Conservation (phyloP, 306 rosid species). For the Ormosia emarginata region DNA sequence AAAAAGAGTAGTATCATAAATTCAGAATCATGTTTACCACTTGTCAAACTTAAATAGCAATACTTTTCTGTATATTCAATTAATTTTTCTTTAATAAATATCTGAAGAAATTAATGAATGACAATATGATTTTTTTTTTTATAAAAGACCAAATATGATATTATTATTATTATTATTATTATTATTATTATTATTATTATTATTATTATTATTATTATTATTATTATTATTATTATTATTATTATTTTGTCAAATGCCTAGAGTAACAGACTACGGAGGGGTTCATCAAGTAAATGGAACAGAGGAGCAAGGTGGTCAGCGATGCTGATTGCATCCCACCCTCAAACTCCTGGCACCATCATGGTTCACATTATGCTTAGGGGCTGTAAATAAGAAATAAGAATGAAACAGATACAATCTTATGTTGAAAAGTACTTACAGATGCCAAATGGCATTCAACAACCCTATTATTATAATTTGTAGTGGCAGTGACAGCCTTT, state of each 20-base stretch:
- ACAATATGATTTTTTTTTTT: not conserved
- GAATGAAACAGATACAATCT: not conserved
- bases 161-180: not conserved
- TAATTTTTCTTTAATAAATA: not conserved
- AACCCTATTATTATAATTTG: slow-evolving; percentile 69
- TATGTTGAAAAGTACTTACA: slow-evolving; percentile 29
- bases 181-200: too few relatives aligned
- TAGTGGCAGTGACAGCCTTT: slow-evolving; percentile 76
- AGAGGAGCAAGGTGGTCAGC: not conserved
- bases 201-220: too few relatives aligned
- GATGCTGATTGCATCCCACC: not conserved
- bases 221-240: not conserved
- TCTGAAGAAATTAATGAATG: not conserved
- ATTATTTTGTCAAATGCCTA: not conserved
- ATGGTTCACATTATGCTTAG: not conserved
- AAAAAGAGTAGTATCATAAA: not conserved
- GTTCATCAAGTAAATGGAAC: not conserved
- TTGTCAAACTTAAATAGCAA: not conserved
- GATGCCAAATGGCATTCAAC: slow-evolving; percentile 67
- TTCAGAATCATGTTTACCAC: not conserved
- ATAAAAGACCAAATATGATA: not conserved
- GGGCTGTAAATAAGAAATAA: not conserved
- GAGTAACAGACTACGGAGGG: not conserved
- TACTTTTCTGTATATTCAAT: not conserved
- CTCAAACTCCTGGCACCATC: not conserved